These are phyloP conservation scores for Quercus agrifolia DNA, from an alignment of 306 rosid species.

Conservation along the genomic window DNA sequence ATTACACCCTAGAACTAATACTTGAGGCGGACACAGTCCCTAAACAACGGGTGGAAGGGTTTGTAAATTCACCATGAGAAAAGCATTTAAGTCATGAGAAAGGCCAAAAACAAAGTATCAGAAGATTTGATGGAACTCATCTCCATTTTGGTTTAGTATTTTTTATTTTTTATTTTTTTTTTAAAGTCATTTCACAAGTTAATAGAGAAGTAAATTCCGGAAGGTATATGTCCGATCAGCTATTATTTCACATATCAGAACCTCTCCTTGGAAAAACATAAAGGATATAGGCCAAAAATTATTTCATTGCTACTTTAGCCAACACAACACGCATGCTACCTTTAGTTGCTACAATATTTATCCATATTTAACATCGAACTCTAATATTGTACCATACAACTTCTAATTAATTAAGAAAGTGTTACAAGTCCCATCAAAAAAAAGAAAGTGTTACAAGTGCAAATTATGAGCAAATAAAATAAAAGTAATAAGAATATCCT, in stretches of 20 bases:
- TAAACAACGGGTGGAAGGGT: neutral
- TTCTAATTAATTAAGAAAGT: too few species aligned
- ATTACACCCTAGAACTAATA: too few species aligned
- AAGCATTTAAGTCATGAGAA: neutral
- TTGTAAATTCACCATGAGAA: neutral
- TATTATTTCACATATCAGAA: slow-evolving; percentile 20
- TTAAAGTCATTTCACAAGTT: slow-evolving; percentile 20
- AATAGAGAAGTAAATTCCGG: slow-evolving; percentile 40
- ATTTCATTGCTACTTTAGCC: neutral
- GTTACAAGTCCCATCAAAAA: too few species aligned
- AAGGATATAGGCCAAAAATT: slow-evolving; percentile 13
- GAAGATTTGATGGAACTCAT: slow-evolving; percentile 20
- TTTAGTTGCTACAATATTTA: slow-evolving; percentile 1
- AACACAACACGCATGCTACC: neutral
- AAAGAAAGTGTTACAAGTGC: too few species aligned
- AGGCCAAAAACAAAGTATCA: neutral
- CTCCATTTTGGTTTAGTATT: slow-evolving; percentile 4
- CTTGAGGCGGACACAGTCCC: too few species aligned
- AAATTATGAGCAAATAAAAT: slow-evolving; percentile 14
- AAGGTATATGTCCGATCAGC: slow-evolving; percentile 32
- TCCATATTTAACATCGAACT: neutral
- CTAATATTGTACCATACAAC: neutral
- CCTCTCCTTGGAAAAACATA: neutral
- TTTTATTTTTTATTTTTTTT: too few species aligned
- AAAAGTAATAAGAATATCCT: slow-evolving; percentile 12